Percentiles rank a stretch among this genome's conserved stretches.
phyloP scores from a whole-genome alignment of 805 yeast species.

The Candida pseudoglaebosa region DNA sequence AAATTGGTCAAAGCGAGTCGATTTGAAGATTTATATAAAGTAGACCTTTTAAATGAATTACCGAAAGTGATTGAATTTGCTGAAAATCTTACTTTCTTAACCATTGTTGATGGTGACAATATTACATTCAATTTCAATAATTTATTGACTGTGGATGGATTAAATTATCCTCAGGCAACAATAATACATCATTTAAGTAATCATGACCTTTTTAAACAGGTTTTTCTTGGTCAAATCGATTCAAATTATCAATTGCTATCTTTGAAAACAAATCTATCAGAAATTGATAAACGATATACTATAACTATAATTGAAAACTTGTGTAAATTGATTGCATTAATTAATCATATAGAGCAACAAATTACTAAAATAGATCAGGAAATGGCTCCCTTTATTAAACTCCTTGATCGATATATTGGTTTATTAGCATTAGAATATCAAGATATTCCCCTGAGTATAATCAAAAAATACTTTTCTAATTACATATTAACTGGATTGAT shows the following conservation, averaged over 20 bases:
- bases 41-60: conserved; percentile 26
- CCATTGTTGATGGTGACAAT: conserved; percentile 18
- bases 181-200: conserved; percentile 18
- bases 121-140: conserved; percentile 31
- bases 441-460: conserved; percentile 12
- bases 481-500: conserved; percentile 53
- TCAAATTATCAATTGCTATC: conserved; percentile 11
- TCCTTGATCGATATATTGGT: conserved; percentile 28
- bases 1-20: conserved; percentile 1
- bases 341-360: conserved; percentile 21
- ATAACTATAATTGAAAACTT: conserved; percentile 19
- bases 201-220: conserved; percentile 23
- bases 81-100: conserved; percentile 17
- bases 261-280: conserved; percentile 12
- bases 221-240: conserved; percentile 18
- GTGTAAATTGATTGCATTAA: conserved; percentile 23
- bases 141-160: conserved; percentile 23
- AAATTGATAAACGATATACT: conserved; percentile 11
- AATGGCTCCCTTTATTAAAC: conserved; percentile 20
- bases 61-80: conserved; percentile 28
- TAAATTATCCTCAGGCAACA: conserved; percentile 16
- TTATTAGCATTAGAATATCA: conserved; percentile 3
- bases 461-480: conserved; percentile 33
- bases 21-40: conserved; percentile 22
- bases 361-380: conserved; percentile 17